These are phyloP conservation scores for Suillus cothurnatus DNA, from an alignment of 768 basidiomycete genomes.

Conservation along the genomic window DNA sequence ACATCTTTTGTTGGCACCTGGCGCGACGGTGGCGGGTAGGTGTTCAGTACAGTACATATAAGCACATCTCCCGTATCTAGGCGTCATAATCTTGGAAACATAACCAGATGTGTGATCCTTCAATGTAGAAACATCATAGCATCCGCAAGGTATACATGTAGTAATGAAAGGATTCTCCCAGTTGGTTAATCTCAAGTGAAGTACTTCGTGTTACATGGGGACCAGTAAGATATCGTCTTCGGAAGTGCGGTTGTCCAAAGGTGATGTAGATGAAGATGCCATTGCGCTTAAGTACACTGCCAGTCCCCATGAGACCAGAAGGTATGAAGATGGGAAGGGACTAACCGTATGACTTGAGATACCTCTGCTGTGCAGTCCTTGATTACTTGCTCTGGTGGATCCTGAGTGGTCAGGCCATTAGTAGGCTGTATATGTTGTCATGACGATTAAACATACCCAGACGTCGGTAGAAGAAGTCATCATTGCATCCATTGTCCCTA, in stretches of 20 bases:
- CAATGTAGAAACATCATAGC: background rate
- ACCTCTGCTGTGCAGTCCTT: slow-evolving; percentile 77
- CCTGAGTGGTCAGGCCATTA: slow-evolving; percentile 40
- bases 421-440: background rate
- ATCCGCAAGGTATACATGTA: slow-evolving; percentile 70
- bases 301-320: background rate
- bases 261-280: slow-evolving; percentile 80
- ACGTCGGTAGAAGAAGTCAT: slow-evolving; percentile 82
- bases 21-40: background rate
- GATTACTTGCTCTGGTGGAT: slow-evolving; percentile 73
- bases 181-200: slow-evolving; percentile 62
- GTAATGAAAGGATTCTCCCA: slow-evolving; percentile 85
- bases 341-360: slow-evolving; percentile 70
- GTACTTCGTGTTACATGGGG: slow-evolving; percentile 45
- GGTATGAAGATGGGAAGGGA: background rate
- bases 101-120: background rate
- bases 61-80: background rate
- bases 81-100: background rate
- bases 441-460: slow-evolving; percentile 54
- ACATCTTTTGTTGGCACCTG: background rate
- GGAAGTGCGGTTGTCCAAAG: slow-evolving; percentile 90
- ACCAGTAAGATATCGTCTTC: slow-evolving; percentile 61
- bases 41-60: background rate
- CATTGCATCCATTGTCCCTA: slow-evolving; percentile 89
- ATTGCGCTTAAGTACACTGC: slow-evolving; percentile 61